Evolutionary conservation across 371 early-diverging fungal species (phyloP).

Genomic region (Saksenaea oblongispora): DNA sequence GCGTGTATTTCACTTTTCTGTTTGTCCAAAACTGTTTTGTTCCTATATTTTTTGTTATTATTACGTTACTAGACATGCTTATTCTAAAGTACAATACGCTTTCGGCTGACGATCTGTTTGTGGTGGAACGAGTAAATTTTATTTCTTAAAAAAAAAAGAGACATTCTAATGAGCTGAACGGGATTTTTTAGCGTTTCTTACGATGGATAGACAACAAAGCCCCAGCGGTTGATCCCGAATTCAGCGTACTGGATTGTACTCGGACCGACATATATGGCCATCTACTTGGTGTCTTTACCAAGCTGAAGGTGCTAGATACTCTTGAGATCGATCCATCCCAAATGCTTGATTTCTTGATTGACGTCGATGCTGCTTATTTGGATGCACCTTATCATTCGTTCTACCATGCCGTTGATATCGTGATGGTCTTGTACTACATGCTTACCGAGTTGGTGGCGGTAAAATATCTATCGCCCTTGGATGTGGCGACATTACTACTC

Average conservation of each 20-base stretch:
- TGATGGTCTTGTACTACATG: constrained; percentile 71
- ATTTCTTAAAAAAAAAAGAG: background rate
- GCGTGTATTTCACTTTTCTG: background rate
- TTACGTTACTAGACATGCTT: constrained; percentile 10
- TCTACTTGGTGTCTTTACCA: constrained; percentile 64
- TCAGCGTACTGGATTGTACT: constrained; percentile 64
- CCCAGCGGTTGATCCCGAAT: constrained; percentile 40
- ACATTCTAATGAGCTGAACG: background rate
- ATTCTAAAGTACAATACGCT: constrained; percentile 14
- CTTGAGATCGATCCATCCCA: constrained; percentile 52
- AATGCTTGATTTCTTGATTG: constrained; percentile 74
- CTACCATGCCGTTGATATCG: constrained; percentile 82
- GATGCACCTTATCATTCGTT: constrained; percentile 84
- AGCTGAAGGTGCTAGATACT: constrained; percentile 50
- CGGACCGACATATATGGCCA: constrained; percentile 65
- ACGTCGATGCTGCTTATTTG: constrained; percentile 70
- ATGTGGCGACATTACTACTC: constrained; percentile 68
- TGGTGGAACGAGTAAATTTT: constrained; percentile 13
- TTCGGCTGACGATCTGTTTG: constrained; percentile 14
- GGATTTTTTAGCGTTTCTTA: constrained; percentile 4
- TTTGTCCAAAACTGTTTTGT: background rate
- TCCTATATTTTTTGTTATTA: background rate
- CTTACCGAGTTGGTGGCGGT: constrained; percentile 59
- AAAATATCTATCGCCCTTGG: constrained; percentile 60
- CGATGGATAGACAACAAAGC: constrained; percentile 8